Evolutionary conservation across 805 yeast genomes (phyloP).

Genomic region (Myxozyma vanderwaltii): DNA sequence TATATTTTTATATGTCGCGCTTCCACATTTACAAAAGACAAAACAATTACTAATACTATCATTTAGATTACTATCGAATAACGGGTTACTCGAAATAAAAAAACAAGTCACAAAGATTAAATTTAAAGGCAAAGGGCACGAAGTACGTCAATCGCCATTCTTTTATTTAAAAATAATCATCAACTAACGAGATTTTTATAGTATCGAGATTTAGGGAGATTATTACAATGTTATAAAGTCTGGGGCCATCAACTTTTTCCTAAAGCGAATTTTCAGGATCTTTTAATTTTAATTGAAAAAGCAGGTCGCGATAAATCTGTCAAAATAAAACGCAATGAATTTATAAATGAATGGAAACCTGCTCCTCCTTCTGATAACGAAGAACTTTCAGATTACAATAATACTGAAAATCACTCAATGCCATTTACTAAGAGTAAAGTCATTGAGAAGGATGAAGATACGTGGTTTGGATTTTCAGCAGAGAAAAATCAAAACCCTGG

Average conservation of each 20-base stretch:
- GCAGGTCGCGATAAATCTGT: slow-evolving; percentile 51
- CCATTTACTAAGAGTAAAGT: too few species aligned
- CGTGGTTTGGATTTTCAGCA: slow-evolving; percentile 22
- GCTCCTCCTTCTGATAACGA: neutral
- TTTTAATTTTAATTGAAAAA: slow-evolving; percentile 55
- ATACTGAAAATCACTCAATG: too few species aligned
- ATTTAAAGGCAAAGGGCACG: slow-evolving; percentile 49
- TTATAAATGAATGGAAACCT: slow-evolving; percentile 29
- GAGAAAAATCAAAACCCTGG: neutral
- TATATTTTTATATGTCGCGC: neutral
- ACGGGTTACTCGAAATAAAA: slow-evolving; percentile 60
- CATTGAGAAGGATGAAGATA: too few species aligned
- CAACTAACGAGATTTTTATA: neutral
- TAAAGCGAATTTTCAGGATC: slow-evolving; percentile 74
- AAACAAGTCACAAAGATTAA: slow-evolving; percentile 36
- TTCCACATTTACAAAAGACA: neutral
- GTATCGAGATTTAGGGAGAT: slow-evolving; percentile 51
- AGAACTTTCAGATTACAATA: too few species aligned
- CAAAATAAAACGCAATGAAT: slow-evolving; percentile 38
- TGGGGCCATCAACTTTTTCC: slow-evolving; percentile 82
- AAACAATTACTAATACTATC: neutral
- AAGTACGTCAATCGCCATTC: slow-evolving; percentile 34
- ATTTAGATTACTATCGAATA: slow-evolving; percentile 49
- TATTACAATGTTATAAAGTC: slow-evolving; percentile 62
- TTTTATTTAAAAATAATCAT: neutral